These are phyloP conservation scores for Mucor sp. DNA, from an alignment of 371 early-diverging fungal genomes.

Conservation along the genomic window DNA sequence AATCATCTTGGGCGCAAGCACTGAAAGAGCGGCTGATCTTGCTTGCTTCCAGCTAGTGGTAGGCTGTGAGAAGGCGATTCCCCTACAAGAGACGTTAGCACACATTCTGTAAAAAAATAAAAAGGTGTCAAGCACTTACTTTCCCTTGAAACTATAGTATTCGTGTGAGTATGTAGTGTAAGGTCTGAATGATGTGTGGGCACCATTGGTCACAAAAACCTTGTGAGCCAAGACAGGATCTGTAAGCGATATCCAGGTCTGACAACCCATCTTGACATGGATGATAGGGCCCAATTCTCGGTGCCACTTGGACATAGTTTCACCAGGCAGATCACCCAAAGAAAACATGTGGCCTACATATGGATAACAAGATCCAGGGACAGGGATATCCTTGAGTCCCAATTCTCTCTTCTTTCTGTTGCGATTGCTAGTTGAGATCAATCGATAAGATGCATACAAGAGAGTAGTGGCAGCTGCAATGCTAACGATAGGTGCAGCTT, in stretches of 20 bases:
- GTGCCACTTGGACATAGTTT: constrained; percentile 18
- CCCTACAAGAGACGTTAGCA: neutral
- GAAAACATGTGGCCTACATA: constrained; percentile 21
- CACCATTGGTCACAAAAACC: constrained; percentile 21
- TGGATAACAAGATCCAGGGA: constrained; percentile 10
- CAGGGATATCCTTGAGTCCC: constrained; percentile 4
- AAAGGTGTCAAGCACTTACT: neutral
- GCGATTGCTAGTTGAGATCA: neutral
- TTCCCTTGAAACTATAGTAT: constrained; percentile 10
- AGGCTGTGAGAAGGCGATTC: constrained; percentile 3
- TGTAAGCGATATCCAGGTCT: constrained; percentile 9
- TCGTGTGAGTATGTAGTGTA: neutral
- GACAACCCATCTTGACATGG: constrained; percentile 14
- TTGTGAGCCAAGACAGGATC: constrained; percentile 22
- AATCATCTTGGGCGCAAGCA: constrained; percentile 16
- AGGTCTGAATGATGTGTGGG: constrained; percentile 7
- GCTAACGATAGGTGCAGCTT: neutral
- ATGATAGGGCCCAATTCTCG: constrained; percentile 15
- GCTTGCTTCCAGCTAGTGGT: neutral
- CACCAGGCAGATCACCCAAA: constrained; percentile 8
- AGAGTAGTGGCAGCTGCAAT: constrained; percentile 1
- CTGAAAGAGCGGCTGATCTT: constrained; percentile 9
- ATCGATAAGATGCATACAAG: neutral
- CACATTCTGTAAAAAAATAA: too few relatives aligned
- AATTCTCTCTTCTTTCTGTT: neutral